Evolutionary conservation across 2,329 filamentous ascomycete genomes (phyloP).

Genomic region (Leptographium galeiforme): DNA sequence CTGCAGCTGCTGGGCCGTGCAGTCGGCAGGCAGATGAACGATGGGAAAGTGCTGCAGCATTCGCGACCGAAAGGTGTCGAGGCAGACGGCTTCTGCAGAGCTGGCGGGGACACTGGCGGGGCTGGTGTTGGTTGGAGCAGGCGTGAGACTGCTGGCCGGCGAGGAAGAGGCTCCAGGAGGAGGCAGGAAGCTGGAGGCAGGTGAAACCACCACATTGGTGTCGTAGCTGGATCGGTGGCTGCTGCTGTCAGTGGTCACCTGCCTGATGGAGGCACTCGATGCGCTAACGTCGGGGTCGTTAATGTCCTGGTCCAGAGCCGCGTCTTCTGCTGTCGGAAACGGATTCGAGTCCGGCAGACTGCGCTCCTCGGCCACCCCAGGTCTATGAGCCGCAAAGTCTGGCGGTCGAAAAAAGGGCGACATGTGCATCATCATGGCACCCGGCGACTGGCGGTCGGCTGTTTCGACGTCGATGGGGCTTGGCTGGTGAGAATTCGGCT

Average conservation of each 20-base stretch:
- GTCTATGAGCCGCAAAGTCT: not conserved
- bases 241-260: not conserved
- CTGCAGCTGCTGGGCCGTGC: not conserved
- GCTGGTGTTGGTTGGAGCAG: not conserved
- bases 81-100: not conserved
- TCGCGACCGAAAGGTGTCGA: not conserved
- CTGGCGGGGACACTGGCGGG: not conserved
- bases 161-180: not conserved
- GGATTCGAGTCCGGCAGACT: not conserved
- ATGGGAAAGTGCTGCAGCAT: not conserved
- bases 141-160: not conserved
- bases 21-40: not conserved
- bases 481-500: too few species aligned
- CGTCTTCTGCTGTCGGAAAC: not conserved
- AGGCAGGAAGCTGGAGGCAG: not conserved
- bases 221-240: not conserved
- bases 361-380: not conserved
- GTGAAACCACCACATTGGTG: not conserved
- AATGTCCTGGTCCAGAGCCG: not conserved
- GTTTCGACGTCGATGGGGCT: too few species aligned
- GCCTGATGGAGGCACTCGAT: not conserved
- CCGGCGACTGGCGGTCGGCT: too few species aligned
- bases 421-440: not conserved
- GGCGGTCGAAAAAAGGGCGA: not conserved
- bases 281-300: not conserved